Conservation (phyloP, 1,284 basidiomycete species). For the Sporisorium scitamineum region DNA sequence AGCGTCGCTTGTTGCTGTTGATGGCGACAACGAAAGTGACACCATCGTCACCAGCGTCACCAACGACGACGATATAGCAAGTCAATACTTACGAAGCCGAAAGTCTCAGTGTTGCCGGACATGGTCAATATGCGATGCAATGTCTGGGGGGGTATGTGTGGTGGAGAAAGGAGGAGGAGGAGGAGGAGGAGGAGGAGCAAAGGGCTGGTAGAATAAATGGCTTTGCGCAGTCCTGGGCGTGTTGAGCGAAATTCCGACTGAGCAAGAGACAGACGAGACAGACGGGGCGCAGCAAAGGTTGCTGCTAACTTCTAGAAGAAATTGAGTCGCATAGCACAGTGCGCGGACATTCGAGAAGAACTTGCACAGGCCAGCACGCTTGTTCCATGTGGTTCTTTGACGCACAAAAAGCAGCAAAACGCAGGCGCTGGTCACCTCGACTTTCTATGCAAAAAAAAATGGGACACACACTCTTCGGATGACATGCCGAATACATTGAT, state of each 20-base stretch:
- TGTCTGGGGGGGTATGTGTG: constrained; percentile 25
- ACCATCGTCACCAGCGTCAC: too few relatives aligned
- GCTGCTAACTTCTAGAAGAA: constrained; percentile 10
- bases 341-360: constrained; percentile 18
- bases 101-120: constrained; percentile 66
- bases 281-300: constrained; percentile 1
- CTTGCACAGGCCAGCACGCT: constrained; percentile 2
- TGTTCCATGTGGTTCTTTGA: constrained; percentile 36
- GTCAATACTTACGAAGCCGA: constrained; percentile 62
- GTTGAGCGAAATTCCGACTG: constrained; percentile 22
- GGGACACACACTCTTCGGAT: too few relatives aligned
- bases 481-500: too few relatives aligned
- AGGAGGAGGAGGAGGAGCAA: not conserved
- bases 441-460: too few relatives aligned
- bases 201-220: constrained; percentile 36
- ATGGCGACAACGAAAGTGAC: not conserved
- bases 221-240: constrained; percentile 22
- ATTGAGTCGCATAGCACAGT: not conserved
- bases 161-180: constrained; percentile 13
- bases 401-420: not conserved
- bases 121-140: constrained; percentile 48
- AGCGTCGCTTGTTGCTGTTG: not conserved
- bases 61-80: not conserved
- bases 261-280: too few relatives aligned
- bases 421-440: too few relatives aligned